phyloP scores from a whole-genome alignment of 306 rosid genomes.

The Ceratonia siliqua region DNA sequence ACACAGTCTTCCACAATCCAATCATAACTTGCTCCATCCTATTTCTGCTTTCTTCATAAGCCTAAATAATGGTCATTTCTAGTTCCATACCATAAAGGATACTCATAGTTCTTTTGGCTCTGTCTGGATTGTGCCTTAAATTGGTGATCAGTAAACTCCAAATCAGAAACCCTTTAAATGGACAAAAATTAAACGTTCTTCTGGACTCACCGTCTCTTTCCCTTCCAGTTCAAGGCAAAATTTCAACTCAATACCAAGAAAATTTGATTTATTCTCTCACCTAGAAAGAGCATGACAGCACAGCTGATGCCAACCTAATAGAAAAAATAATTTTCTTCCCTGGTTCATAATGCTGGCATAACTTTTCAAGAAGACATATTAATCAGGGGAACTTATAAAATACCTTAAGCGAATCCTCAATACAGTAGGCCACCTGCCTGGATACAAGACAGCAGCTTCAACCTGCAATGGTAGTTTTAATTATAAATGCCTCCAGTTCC shows the following conservation, averaged over 20 bases:
- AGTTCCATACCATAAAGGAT: not conserved
- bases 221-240: conserved; percentile 5
- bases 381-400: conserved; percentile 15
- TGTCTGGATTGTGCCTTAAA: not conserved
- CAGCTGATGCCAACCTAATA: conserved; percentile 22
- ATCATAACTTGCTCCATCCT: conserved; percentile 8
- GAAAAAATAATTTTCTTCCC: not conserved
- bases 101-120: conserved; percentile 9
- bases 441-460: conserved; percentile 93
- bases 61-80: not conserved
- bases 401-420: conserved; percentile 92
- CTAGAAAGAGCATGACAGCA: conserved; percentile 5
- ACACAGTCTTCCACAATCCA: not conserved
- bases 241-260: conserved; percentile 21
- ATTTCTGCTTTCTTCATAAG: conserved; percentile 17
- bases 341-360: conserved; percentile 17
- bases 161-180: not conserved
- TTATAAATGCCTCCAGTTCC: conserved; percentile 33
- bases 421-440: conserved; percentile 88
- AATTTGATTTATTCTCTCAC: conserved; percentile 21
- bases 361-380: conserved; percentile 12
- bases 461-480: conserved; percentile 53
- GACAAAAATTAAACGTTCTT: not conserved
- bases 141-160: not conserved
- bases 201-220: conserved; percentile 11